Percentiles rank a stretch among this genome's conserved stretches.
Evolutionary conservation across 2,329 filamentous ascomycete species (phyloP).

Genomic region (Fusarium circinatum): DNA sequence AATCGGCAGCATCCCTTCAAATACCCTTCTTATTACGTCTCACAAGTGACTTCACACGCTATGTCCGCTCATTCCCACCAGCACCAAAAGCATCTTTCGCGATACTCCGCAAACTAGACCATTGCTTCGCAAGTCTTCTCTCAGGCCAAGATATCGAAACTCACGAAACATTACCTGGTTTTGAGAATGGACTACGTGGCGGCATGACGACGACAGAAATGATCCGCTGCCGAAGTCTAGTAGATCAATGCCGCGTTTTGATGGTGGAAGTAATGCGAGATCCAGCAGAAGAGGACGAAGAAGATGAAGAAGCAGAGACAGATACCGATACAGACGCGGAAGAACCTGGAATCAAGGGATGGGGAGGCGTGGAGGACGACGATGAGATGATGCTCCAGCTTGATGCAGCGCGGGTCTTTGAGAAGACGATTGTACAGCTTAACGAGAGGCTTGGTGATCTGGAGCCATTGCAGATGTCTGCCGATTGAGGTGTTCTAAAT

Average conservation of each 20-base stretch:
- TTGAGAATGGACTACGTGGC: slow-evolving; percentile 67
- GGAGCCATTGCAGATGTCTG: slow-evolving; percentile 34
- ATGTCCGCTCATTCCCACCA: slow-evolving; percentile 75
- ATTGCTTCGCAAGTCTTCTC: slow-evolving; percentile 82
- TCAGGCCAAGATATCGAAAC: slow-evolving; percentile 73
- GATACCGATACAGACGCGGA: slow-evolving; percentile 49
- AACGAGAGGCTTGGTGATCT: slow-evolving; percentile 68
- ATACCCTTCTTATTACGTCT: slow-evolving; percentile 85
- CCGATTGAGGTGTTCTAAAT: slow-evolving; percentile 21
- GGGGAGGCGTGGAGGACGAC: slow-evolving; percentile 53
- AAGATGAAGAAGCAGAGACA: slow-evolving; percentile 46
- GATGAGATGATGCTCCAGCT: slow-evolving; percentile 68
- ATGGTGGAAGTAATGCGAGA: slow-evolving; percentile 74
- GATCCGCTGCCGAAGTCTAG: slow-evolving; percentile 84
- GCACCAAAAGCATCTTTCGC: slow-evolving; percentile 73
- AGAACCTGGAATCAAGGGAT: slow-evolving; percentile 27
- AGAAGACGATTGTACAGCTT: slow-evolving; percentile 79
- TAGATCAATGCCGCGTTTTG: slow-evolving; percentile 77
- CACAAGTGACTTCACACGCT: slow-evolving; percentile 76
- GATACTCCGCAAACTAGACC: slow-evolving; percentile 81
- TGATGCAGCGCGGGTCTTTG: slow-evolving; percentile 81
- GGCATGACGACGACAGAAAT: slow-evolving; percentile 85
- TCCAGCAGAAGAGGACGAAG: slow-evolving; percentile 53
- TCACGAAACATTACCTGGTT: slow-evolving; percentile 74
- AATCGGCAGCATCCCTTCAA: slow-evolving; percentile 63